Evolutionary conservation across 2,329 filamentous ascomycete genomes (phyloP), one percentile per base, ranked within the genome.

Genomic region (Zymoseptoria tritici): DNA sequence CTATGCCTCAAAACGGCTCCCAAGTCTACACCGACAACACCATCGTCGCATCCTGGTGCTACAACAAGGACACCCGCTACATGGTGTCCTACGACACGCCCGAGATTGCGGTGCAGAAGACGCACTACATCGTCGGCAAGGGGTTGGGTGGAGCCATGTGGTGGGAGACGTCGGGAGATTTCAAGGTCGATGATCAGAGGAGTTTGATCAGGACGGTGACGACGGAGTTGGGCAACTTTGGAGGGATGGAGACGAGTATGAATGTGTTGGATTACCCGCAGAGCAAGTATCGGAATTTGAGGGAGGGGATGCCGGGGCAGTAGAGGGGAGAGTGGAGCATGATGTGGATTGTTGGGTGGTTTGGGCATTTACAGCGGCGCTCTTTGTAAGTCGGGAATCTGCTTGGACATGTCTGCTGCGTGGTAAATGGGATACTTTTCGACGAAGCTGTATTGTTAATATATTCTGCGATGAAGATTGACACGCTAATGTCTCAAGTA

Each of bases 151-250:
- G 92, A 20, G 90, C 83, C 20, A 96, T 96, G 91, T 96, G 90
- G 90, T 94, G 89, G 89, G 92, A 96, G 78, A 89, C 85, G 68
- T 91, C 86, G 68, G 86, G 83, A 0, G 92, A 97, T 72, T 86
- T 85, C 70, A 70, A 74, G 1, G 85, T 85, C 0, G 74, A 74
- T 13, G 52, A 56, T 16, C 29, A 54, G 3, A 77, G 80, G 0
- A 92, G 89, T 67, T 72, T 96, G 70, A 66, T 68, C 22, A 49
- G 59, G 52, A 58, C 61, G 11, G 61, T 67, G 20, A 55, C 22
- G 50, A 67, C 68, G 36, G 66, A 70, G 20, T 65, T 78, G 36
- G 70, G 73, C 6, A 70, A 70, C 2, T 68, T 66, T 46, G 69
- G 70, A 36, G 71, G 54, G 59, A 70, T 84, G 60, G 78, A 83